Conservation (phyloP, 202 grass and related monocot genomes). For the Tripidium arundinaceum region DNA sequence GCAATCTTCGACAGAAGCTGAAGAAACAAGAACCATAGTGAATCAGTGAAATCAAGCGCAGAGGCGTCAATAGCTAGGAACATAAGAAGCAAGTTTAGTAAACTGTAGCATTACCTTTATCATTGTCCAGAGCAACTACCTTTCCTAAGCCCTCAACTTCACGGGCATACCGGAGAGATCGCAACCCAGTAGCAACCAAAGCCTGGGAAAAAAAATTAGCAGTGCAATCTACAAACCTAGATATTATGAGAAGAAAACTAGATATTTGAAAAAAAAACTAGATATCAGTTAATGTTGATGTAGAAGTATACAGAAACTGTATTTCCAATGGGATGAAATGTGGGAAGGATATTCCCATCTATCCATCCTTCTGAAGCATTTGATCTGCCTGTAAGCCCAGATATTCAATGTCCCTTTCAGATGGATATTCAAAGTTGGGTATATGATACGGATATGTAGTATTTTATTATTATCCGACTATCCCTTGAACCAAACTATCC, state of each 20-base stretch:
- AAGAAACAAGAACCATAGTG: slow-evolving; percentile 32
- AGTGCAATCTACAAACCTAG: background rate
- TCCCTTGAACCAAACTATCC: background rate
- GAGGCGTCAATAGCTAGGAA: background rate
- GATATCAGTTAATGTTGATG: slow-evolving; percentile 23
- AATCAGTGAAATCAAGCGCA: slow-evolving; percentile 37
- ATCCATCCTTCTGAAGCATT: background rate
- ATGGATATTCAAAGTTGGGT: background rate
- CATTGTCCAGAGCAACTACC: slow-evolving; percentile 87
- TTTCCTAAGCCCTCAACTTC: slow-evolving; percentile 76
- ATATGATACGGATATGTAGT: background rate
- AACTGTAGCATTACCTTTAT: slow-evolving; percentile 55
- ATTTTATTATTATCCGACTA: background rate
- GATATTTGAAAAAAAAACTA: background rate
- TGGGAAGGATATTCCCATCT: background rate
- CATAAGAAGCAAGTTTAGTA: slow-evolving; percentile 15
- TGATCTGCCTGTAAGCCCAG: background rate
- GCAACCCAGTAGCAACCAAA: slow-evolving; percentile 87
- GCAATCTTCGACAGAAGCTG: slow-evolving; percentile 89
- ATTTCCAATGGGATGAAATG: background rate
- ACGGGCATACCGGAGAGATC: slow-evolving; percentile 76
- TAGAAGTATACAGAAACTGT: background rate
- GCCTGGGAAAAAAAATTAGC: slow-evolving; percentile 45
- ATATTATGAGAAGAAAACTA: background rate
- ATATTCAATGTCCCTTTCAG: background rate